Conservation (phyloP, 129 eudicot species). For the Centaurea solstitialis region DNA sequence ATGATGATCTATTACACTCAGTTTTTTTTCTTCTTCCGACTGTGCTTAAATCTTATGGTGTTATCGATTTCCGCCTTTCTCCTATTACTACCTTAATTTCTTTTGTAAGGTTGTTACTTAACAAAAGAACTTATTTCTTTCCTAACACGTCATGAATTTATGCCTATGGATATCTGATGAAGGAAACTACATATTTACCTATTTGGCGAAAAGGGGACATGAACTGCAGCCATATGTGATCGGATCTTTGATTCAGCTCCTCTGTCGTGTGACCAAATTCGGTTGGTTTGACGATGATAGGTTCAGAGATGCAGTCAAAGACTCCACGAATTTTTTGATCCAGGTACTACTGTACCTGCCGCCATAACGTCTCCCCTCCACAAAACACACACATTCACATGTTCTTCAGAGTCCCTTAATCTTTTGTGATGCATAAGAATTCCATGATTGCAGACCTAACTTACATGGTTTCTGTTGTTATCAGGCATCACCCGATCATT, state of each 20-base stretch:
- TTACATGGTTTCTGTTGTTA: slow-evolving; percentile 29
- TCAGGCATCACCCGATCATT: slow-evolving; percentile 86
- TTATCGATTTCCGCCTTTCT: not conserved
- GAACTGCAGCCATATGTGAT: slow-evolving; percentile 87
- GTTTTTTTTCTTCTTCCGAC: not conserved
- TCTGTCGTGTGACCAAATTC: slow-evolving; percentile 91
- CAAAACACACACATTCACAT: too few relatives aligned
- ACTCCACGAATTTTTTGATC: slow-evolving; percentile 74
- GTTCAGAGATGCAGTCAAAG: slow-evolving; percentile 87
- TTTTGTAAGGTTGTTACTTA: not conserved
- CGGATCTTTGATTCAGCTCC: slow-evolving; percentile 84
- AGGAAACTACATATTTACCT: slow-evolving; percentile 92
- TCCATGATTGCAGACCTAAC: slow-evolving; percentile 9
- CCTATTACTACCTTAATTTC: not conserved
- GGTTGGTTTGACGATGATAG: slow-evolving; percentile 98
- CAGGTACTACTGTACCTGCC: slow-evolving; percentile 55
- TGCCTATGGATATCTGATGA: slow-evolving; percentile 42
- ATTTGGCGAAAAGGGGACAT: slow-evolving; percentile 96
- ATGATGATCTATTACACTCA: not conserved
- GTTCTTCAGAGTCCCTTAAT: slow-evolving; percentile 2
- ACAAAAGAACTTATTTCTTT: not conserved
- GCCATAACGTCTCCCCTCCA: not conserved
- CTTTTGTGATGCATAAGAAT: slow-evolving; percentile 9
- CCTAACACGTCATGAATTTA: slow-evolving; percentile 29
- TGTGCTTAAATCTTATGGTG: not conserved